phyloP scores from a whole-genome alignment of 306 rosid species.

The Acmispon strigosus region DNA sequence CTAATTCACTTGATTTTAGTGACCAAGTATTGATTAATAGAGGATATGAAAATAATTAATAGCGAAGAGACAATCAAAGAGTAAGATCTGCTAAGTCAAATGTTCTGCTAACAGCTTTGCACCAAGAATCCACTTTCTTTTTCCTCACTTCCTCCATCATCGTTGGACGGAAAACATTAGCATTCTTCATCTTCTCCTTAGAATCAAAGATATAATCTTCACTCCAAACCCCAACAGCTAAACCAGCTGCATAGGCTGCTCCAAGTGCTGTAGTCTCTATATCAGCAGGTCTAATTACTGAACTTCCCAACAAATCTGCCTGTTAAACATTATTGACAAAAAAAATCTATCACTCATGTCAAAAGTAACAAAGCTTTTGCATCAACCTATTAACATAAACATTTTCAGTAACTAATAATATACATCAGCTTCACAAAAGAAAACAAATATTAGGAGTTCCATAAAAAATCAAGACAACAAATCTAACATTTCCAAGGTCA shows the following conservation, averaged over 20 bases:
- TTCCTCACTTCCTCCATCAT: constrained; percentile 49
- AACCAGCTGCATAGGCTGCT: constrained; percentile 96
- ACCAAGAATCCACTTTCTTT: constrained; percentile 73
- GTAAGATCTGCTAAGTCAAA: constrained; percentile 83
- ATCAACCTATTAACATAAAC: background rate
- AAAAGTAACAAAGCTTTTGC: background rate
- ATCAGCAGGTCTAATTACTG: constrained; percentile 80
- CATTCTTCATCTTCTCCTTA: constrained; percentile 31
- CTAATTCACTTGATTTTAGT: background rate
- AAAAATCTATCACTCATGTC: background rate
- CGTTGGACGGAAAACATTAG: constrained; percentile 39
- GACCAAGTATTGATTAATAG: background rate
- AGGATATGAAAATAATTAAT: background rate
- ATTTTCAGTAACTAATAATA: background rate
- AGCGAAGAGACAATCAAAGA: constrained; percentile 25
- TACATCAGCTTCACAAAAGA: background rate
- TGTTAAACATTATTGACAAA: constrained; percentile 17
- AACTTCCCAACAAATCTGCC: constrained; percentile 74
- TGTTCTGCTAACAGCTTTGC: constrained; percentile 74
- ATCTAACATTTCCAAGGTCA: background rate
- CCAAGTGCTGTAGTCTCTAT: constrained; percentile 93
- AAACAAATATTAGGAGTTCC: background rate
- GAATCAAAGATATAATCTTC: constrained; percentile 50
- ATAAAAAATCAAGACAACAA: no score
- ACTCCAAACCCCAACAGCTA: constrained; percentile 77